Evolutionary conservation across 2,329 filamentous ascomycete species (phyloP), one percentile per base, ranked within the genome.

Genomic region (Fusarium tupiense): DNA sequence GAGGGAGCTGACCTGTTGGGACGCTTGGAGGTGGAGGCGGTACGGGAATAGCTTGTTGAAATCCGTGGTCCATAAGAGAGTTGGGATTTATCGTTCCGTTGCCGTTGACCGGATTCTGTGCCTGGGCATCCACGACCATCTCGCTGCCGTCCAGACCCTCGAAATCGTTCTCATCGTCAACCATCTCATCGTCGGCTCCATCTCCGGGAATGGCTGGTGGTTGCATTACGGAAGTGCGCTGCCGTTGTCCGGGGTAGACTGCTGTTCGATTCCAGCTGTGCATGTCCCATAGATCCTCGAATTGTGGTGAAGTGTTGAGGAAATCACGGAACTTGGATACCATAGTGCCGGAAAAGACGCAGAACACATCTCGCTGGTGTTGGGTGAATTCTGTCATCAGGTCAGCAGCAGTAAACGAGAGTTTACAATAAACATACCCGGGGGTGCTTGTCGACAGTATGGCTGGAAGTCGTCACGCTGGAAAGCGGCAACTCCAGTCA

Each of bases 301-400:
- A 90, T 40, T 84, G 82, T 1, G 83, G 81, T 17, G 85, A 83
- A 1, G 82, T 85, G 74, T 95, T 97, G 44, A 99, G 87, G 80
- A 95, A 93, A 35, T 92, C 88, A 47, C 96, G 92, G 33, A 99
- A 89, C 46, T 90, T 89, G 47, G 86, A 86, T 5, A 99, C 96
- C 63, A 95, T 95, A 33, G 90, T 88, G 11, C 96, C 96, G 4
- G 95, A 98, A 82, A 99, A 99, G 61, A 99, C 96, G 80, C 96
- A 99, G 81, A 99, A 99, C 13, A 98, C 94, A 60, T 96, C 92
- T 72, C 96, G 91, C 82, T 99, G 96, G 80, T 98, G 95, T 53
- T 96, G 93, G 24, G 95, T 98, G 81, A 99, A 99, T 83, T 98
- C 96, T 91, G 64, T 8, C 17, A 37, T 24, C 10, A 16, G 29